A percentile compares a stretch with the other conserved stretches of the same genome.
Evolutionary conservation across 495 filamentous ascomycete species (phyloP).

Genomic region (Neurospora cerealis): DNA sequence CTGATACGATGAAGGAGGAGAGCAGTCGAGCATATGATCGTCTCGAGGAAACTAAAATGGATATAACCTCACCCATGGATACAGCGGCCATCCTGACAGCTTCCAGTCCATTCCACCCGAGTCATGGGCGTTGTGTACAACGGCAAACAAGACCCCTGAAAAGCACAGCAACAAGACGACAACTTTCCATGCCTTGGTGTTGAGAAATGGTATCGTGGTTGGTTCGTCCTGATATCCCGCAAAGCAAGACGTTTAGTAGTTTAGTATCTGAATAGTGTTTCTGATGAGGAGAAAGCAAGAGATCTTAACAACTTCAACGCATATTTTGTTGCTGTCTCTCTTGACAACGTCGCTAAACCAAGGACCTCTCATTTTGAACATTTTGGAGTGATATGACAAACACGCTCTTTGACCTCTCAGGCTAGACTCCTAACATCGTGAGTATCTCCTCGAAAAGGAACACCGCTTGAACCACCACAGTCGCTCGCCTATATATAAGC

Average conservation of each 20-base stretch:
- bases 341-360: background rate
- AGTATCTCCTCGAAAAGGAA: background rate
- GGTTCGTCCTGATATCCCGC: background rate
- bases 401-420: too few relatives aligned
- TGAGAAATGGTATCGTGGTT: background rate
- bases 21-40: too few relatives aligned
- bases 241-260: background rate
- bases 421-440: background rate
- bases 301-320: background rate
- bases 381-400: background rate
- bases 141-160: background rate
- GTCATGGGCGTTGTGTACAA: background rate
- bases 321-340: background rate
- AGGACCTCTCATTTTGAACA: background rate
- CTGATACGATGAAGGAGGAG: too few relatives aligned
- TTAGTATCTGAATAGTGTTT: background rate
- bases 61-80: background rate
- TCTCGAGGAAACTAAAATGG: background rate
- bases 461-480: background rate
- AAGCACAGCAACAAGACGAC: background rate
- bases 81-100: background rate
- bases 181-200: background rate
- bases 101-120: background rate
- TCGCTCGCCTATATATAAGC: background rate
- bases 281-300: background rate